Percentiles rank a stretch among this genome's conserved stretches.
Conservation (phyloP, 805 yeast genomes). For the Kodamaea jinghongensis region DNA sequence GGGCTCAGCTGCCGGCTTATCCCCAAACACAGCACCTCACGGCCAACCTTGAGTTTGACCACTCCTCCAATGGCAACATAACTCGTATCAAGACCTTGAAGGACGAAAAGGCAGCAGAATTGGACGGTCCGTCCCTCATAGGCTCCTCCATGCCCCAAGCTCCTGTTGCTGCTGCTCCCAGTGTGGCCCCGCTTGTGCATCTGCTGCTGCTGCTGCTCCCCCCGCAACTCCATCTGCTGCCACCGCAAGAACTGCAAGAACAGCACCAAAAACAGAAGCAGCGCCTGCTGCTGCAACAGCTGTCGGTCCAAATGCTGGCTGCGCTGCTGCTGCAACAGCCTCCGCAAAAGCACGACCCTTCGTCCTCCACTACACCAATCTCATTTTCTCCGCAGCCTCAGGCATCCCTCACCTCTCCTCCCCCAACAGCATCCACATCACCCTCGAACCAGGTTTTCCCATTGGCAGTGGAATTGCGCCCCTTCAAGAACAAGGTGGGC, state of each 20-base stretch:
- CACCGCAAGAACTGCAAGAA: too few relatives aligned
- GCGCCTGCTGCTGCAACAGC: too few relatives aligned
- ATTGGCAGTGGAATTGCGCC: conserved; percentile 83
- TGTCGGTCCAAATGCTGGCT: not conserved
- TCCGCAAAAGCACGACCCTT: not conserved
- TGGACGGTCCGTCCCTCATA: too few relatives aligned
- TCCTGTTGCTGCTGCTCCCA: too few relatives aligned
- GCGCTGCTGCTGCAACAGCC: not conserved
- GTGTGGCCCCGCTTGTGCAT: too few relatives aligned
- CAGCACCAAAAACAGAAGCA: not conserved
- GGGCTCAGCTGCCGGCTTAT: conserved; percentile 2
- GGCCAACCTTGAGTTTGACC: conserved; percentile 50
- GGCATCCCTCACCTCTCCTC: not conserved
- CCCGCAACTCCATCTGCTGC: too few relatives aligned
- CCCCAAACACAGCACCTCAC: conserved; percentile 41
- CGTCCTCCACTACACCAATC: too few relatives aligned
- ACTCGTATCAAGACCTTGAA: conserved; percentile 20
- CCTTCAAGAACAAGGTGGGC: conserved; percentile 92
- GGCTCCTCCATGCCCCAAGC: too few relatives aligned
- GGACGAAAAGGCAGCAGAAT: conserved; percentile 5
- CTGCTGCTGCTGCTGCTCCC: too few relatives aligned
- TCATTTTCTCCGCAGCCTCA: not conserved
- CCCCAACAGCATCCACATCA: conserved; percentile 3
- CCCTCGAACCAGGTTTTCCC: conserved; percentile 43
- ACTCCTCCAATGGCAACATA: conserved; percentile 26